Percentiles rank a stretch among this genome's conserved stretches.
These are phyloP conservation scores for Pleurotus salmoneostramineus DNA, from an alignment of 768 basidiomycete genomes.

Conservation along the genomic window DNA sequence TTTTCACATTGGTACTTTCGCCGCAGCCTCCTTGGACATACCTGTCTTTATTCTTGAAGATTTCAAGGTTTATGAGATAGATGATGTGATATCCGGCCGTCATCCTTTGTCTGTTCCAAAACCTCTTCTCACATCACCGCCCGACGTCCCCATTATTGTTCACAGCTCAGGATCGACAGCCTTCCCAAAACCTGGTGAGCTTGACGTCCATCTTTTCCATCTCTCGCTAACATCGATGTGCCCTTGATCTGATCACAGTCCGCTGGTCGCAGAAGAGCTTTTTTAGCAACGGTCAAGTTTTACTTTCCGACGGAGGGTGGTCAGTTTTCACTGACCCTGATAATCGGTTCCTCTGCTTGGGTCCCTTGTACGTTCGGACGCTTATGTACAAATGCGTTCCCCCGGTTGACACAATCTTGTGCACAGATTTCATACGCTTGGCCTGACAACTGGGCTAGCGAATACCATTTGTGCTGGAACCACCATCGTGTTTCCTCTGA, in stretches of 20 bases:
- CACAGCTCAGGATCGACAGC: conserved; percentile 13
- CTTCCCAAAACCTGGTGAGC: conserved; percentile 12
- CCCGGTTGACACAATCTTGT: not conserved
- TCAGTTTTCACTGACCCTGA: conserved; percentile 11
- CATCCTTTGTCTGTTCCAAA: not conserved
- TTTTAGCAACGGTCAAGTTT: conserved; percentile 10
- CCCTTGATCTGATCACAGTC: not conserved
- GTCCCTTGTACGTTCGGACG: conserved; percentile 7
- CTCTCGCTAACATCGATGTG: not conserved
- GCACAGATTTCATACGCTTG: conserved; percentile 11
- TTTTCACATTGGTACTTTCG: not conserved
- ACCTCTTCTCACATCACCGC: not conserved
- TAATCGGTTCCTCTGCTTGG: conserved; percentile 12
- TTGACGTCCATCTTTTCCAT: not conserved
- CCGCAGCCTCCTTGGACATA: not conserved
- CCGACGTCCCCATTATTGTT: conserved; percentile 9
- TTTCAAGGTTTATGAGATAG: not conserved
- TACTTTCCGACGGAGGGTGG: conserved; percentile 10
- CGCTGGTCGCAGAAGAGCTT: conserved; percentile 8
- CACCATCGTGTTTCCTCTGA: conserved; percentile 11
- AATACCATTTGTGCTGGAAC: conserved; percentile 10
- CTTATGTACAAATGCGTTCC: not conserved
- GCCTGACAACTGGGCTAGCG: conserved; percentile 9
- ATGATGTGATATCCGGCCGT: not conserved
- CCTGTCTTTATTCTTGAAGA: not conserved